Base-by-base conservation (phyloP, 1,139 yeast genomes). In the Magnusiomyces paraingens region DNA sequence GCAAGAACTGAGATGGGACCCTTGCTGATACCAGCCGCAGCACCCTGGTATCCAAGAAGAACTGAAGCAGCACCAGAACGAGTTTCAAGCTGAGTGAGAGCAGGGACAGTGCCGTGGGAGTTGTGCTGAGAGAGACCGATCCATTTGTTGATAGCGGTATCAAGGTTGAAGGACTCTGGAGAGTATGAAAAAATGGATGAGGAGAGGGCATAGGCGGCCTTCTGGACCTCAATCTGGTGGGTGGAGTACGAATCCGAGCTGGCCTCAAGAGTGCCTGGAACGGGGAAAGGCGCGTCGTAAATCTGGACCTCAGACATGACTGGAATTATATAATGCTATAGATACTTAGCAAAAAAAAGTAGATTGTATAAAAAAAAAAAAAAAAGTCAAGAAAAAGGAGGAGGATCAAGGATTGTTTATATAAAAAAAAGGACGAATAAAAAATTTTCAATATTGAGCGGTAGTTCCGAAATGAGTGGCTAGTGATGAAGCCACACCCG, bases 11-110 rank as follows among this genome's bases (percentile, higher is more conserved):
- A 53, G 17, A 59, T 52, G 22, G 63, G 61, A 32, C 57, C 48
- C 12, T 35, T 26, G 8, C 32, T 18, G 12, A 38, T 26, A 8
- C 54, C 58, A 32, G 57, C 32, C 17, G 44, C 50, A 3, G 49
- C 20, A n/a, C 39, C 39, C 26, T 22, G 44, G 71, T 83, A 90
- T 26, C 97, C 98, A 55, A 87, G 74, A 52, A 93, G 76, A 44
- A 88, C 80, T 61, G 82, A 79, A 48, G 93, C 87, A 36, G 96
- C 95, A 62, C 97, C 98, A 1, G 86, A 75, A 67, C 96, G 81
- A 49, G 88, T 80, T 66, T 90, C 90, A 57, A 89, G 77, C 64
- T 76, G 74, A 67, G 78, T 77, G 63, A 80, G 71, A 55, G 74
- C 75, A 47, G 89, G 91, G 53, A 80, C 80, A 45, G 69, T 71